Conservation (phyloP, 768 basidiomycete species). For the Cyclocybe cylindracea region DNA sequence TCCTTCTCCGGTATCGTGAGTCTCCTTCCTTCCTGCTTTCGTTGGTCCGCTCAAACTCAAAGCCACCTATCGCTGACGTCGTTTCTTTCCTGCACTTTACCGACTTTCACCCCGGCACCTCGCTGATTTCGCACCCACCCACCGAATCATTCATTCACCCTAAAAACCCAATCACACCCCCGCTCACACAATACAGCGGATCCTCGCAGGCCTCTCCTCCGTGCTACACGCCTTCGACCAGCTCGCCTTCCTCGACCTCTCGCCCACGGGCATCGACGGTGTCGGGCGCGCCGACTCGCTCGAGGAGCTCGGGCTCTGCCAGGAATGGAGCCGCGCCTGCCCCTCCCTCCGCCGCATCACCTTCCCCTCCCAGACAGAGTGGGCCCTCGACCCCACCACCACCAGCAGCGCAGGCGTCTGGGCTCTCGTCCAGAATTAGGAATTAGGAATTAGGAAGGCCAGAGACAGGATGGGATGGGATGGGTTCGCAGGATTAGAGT, state of each 20-base stretch:
- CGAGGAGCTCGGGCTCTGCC: conserved; percentile 55
- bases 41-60: conserved; percentile 8
- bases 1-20: conserved; percentile 68
- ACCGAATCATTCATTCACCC: background rate
- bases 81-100: background rate
- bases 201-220: conserved; percentile 60
- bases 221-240: conserved; percentile 52
- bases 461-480: no score
- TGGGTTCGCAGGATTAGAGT: no score
- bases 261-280: conserved; percentile 55
- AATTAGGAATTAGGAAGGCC: no score
- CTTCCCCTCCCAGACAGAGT: conserved; percentile 59
- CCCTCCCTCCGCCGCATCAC: conserved; percentile 51
- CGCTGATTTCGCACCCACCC: background rate
- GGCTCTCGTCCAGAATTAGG: conserved; percentile 16
- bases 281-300: conserved; percentile 39
- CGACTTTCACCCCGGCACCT: background rate
- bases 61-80: conserved; percentile 1
- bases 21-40: conserved; percentile 14
- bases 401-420: conserved; percentile 19
- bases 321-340: conserved; percentile 56
- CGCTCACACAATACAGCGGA: conserved; percentile 37
- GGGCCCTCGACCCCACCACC: conserved; percentile 37
- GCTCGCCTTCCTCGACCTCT: conserved; percentile 57
- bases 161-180: background rate